A percentile compares a stretch with the other conserved stretches of the same genome.
Evolutionary conservation across 495 filamentous ascomycete species (phyloP).

Genomic region (Tricharina praecox): DNA sequence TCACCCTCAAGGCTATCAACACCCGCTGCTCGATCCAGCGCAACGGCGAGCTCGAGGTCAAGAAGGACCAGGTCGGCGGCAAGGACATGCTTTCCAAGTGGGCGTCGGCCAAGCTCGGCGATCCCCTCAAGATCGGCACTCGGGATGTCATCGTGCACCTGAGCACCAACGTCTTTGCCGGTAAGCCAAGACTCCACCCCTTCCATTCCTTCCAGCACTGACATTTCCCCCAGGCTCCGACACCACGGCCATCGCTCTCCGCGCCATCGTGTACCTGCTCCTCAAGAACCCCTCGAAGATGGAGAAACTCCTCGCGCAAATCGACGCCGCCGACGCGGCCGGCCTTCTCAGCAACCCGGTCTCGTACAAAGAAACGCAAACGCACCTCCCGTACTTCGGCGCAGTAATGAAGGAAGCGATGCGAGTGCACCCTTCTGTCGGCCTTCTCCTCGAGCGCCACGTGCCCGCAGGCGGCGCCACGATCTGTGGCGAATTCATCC

Average conservation of each 20-base stretch:
- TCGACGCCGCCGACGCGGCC: constrained; percentile 20
- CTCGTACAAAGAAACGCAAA: constrained; percentile 31
- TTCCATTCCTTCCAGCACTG: neutral
- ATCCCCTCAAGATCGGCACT: constrained; percentile 23
- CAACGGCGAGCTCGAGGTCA: constrained; percentile 24
- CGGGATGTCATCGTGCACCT: constrained; percentile 27
- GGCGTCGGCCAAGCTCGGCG: constrained; percentile 20
- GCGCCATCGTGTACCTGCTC: constrained; percentile 36
- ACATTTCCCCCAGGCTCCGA: constrained; percentile 20
- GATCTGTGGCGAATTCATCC: constrained; percentile 36
- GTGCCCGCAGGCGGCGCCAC: constrained; percentile 39
- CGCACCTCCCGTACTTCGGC: constrained; percentile 42
- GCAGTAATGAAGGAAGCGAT: constrained; percentile 54
- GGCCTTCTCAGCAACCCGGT: constrained; percentile 19
- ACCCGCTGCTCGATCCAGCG: constrained; percentile 18
- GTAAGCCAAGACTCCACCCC: neutral
- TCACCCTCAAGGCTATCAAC: constrained; percentile 26
- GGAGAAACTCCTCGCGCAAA: constrained; percentile 29
- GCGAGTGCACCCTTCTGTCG: constrained; percentile 46
- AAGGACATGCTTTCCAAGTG: constrained; percentile 29
- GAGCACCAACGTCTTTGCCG: constrained; percentile 27
- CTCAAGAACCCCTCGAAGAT: constrained; percentile 32
- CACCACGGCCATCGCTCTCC: constrained; percentile 36
- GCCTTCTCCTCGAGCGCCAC: constrained; percentile 45
- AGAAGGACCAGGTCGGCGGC: constrained; percentile 1